These are phyloP conservation scores for Curvularia sp. DNA, from an alignment of 2,329 filamentous ascomycete genomes.

Conservation along the genomic window DNA sequence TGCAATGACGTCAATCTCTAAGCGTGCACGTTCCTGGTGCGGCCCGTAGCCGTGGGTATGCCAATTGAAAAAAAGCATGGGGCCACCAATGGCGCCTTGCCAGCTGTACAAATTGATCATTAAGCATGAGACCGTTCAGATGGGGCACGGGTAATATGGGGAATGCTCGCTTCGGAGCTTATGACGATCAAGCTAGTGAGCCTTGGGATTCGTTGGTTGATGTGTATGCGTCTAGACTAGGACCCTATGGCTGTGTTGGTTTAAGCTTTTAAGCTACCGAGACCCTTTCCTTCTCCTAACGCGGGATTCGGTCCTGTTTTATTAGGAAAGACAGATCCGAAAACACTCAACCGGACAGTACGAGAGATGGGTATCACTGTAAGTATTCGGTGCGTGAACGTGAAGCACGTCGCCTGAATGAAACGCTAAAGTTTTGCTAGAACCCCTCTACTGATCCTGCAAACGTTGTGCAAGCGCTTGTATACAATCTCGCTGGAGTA, in stretches of 20 bases:
- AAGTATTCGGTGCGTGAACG: constrained; percentile 17
- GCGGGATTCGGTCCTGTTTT: constrained; percentile 22
- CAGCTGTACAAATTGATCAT: constrained; percentile 48
- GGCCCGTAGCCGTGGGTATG: constrained; percentile 35
- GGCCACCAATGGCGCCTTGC: constrained; percentile 43
- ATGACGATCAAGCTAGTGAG: constrained; percentile 17
- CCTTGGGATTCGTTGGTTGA: constrained; percentile 30
- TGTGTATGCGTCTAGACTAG: constrained; percentile 20
- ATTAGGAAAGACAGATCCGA: constrained; percentile 13
- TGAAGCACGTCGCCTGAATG: not conserved
- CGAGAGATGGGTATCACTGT: constrained; percentile 37
- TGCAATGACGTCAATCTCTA: constrained; percentile 36
- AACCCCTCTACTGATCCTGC: constrained; percentile 34
- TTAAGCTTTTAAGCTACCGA: constrained; percentile 14
- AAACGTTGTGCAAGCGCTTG: constrained; percentile 42
- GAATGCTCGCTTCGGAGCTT: constrained; percentile 21
- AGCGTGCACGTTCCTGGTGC: constrained; percentile 32
- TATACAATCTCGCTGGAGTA: constrained; percentile 43
- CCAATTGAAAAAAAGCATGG: constrained; percentile 30
- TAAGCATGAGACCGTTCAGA: constrained; percentile 33
- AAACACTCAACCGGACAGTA: constrained; percentile 6
- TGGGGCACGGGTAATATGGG: constrained; percentile 21
- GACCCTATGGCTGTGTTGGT: constrained; percentile 12
- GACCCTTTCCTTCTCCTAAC: constrained; percentile 26
- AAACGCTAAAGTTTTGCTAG: constrained; percentile 26